Base-by-base conservation (phyloP, 2,329 filamentous ascomycete genomes). In the Chaetomium sp. region DNA sequence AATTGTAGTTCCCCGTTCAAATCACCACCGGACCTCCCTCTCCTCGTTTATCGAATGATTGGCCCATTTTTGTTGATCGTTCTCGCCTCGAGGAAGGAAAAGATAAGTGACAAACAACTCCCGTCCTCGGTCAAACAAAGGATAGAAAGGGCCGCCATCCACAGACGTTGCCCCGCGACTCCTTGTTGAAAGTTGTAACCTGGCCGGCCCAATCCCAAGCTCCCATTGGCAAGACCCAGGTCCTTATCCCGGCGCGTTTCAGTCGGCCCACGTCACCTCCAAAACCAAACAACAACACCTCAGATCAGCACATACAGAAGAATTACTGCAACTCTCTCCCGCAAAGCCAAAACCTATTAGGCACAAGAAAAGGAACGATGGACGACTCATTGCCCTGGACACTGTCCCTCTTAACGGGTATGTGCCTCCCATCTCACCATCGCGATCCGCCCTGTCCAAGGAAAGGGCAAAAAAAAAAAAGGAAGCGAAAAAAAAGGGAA, bases 301-400 rank as follows among this genome's bases (percentile, higher is more conserved):
- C 54, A 9, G 38, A 29, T 16, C 21, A 42, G 31, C 31, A 25
- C 27, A 31, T 21, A 19, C 19, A 8, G 25, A 23, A 23, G 8
- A 57, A 35, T 35, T 27, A n/a, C 57, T 38, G 23, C 45, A 33
- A 13, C n/a, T 13, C 21, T 35, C n/a, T 25, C 25, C 25, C 13
- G 13, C 9, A 57, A 35, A 35, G 4, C 27, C 38, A 50, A 27
- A 13, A 25, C 19, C 27, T 23, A 19, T 42, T 16, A 7, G 29
- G 4, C 10, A 25, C 9, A 13, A 23, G 9, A 9, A 53, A 21
- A 10, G 5, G 29, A 62, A 58, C 56, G 35, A 70, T 70, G 68
- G 68, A 69, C 59, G 3, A 64, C 25, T 60, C 65, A 53, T 33
- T 64, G 13, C 57, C 67, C 45, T 68, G 64, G 61, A 50, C 65